A percentile compares a stretch with the other conserved stretches of the same genome.
phyloP scores from a whole-genome alignment of 257 asterid species.

The Galeopsis tetrahit region DNA sequence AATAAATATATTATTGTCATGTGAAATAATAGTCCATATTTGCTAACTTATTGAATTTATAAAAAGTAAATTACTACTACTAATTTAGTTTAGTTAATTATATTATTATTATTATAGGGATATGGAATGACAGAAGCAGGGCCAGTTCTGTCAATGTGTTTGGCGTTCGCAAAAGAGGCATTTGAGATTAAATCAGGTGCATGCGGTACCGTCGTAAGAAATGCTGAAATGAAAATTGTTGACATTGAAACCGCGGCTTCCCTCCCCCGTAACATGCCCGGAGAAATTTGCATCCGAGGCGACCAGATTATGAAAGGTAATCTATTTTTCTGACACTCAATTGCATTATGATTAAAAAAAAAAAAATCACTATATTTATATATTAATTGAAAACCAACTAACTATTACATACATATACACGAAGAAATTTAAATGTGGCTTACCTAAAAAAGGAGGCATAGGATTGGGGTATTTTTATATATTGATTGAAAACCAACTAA shows the following conservation, averaged over 20 bases:
- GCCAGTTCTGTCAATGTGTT: constrained; percentile 86
- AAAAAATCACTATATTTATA: no score
- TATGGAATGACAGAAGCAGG: constrained; percentile 99
- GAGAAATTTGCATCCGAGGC: constrained; percentile 90
- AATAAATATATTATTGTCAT: no score
- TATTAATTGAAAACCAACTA: no score
- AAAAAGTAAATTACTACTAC: no score
- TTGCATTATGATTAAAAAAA: neutral
- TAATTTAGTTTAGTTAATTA: no score
- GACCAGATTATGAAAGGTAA: constrained; percentile 96
- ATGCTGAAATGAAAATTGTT: constrained; percentile 86
- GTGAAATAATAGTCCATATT: no score
- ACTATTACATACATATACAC: neutral
- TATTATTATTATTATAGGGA: constrained; percentile 46
- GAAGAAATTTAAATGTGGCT: neutral
- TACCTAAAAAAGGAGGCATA: neutral
- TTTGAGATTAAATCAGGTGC: constrained; percentile 85
- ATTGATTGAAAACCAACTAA: no score
- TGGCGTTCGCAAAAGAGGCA: constrained; percentile 83
- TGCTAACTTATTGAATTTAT: no score
- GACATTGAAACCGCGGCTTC: constrained; percentile 67
- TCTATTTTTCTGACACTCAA: neutral
- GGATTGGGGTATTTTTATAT: neutral
- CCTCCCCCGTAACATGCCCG: constrained; percentile 68
- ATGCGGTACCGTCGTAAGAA: constrained; percentile 89